phyloP scores from a whole-genome alignment of 73 alveolate genomes.

The Paramecium sexaurelia region DNA sequence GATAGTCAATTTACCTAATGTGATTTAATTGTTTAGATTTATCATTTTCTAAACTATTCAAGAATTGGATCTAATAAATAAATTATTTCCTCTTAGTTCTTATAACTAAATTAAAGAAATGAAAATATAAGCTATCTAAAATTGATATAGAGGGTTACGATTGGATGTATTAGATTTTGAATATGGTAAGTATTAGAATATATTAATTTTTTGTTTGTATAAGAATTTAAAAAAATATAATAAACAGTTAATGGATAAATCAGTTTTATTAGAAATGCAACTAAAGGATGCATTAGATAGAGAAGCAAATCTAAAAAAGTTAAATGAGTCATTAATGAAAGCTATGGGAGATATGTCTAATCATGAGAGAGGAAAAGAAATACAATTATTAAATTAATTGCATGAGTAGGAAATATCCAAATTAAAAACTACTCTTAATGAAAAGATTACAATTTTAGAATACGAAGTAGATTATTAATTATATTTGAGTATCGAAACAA shows the following conservation, averaged over 20 bases:
- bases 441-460: background rate
- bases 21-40: too few relatives aligned
- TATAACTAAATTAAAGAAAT: too few relatives aligned
- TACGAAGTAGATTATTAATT: background rate
- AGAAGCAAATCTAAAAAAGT: background rate
- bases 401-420: background rate
- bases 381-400: slow-evolving; percentile 16
- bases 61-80: too few relatives aligned
- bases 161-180: too few relatives aligned
- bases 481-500: slow-evolving; percentile 1
- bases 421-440: background rate
- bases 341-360: slow-evolving; percentile 10
- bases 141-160: too few relatives aligned
- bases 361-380: slow-evolving; percentile 13
- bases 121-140: too few relatives aligned
- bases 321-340: slow-evolving; percentile 2
- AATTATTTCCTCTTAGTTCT: too few relatives aligned
- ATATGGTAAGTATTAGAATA: too few relatives aligned
- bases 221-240: background rate
- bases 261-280: background rate
- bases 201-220: background rate
- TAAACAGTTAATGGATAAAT: slow-evolving; percentile 18
- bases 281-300: background rate
- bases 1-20: too few relatives aligned
- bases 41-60: too few relatives aligned